Base-by-base conservation (phyloP, 495 filamentous ascomycete species). In the Beverwykella pulmonaria region DNA sequence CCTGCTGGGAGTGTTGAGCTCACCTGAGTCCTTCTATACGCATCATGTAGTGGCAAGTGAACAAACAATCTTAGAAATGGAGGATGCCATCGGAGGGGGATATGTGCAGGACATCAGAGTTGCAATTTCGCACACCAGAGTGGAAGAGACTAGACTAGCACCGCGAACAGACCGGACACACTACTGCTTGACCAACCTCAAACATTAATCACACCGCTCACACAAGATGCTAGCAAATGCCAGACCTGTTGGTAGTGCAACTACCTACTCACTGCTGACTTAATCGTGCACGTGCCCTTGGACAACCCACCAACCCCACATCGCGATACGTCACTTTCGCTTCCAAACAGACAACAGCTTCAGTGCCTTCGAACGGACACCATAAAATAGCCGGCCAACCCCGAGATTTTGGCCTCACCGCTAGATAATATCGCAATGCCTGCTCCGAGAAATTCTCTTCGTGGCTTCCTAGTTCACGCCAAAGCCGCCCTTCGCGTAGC, bases 1-100 rank as follows among this genome's bases (percentile, higher is more conserved):
- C 87, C 85, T 4, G 79, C 81, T 67, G 87, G 86, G 4, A 82
- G 80, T 73, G 78, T 88, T 30, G 86, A 89, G 74, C 65, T 88
- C 14, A 65, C 61, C 8, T 71, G 58, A 67, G 14, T n/a, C 8
- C 15, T 44, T 44, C 39, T 3, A 15, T n/a, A 15, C 8, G 2
- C 39, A 12, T 44, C 17, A 9, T 14, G n/a, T n/a, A n/a, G n/a
- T n/a, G n/a, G n/a, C n/a, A n/a, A n/a, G n/a, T n/a, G n/a, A n/a
- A n/a, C n/a, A n/a, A n/a, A n/a, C n/a, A n/a, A n/a, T n/a, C n/a
- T n/a, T n/a, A n/a, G n/a, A n/a, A n/a, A n/a, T n/a, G n/a, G n/a
- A n/a, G n/a, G n/a, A n/a, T n/a, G n/a, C n/a, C n/a, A n/a, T n/a
- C n/a, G n/a, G n/a, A n/a, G n/a, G n/a, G n/a, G n/a, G n/a, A n/a